These are phyloP conservation scores for Cymbopogon flexuosus DNA, from an alignment of 202 grass and related monocot species.

Conservation along the genomic window DNA sequence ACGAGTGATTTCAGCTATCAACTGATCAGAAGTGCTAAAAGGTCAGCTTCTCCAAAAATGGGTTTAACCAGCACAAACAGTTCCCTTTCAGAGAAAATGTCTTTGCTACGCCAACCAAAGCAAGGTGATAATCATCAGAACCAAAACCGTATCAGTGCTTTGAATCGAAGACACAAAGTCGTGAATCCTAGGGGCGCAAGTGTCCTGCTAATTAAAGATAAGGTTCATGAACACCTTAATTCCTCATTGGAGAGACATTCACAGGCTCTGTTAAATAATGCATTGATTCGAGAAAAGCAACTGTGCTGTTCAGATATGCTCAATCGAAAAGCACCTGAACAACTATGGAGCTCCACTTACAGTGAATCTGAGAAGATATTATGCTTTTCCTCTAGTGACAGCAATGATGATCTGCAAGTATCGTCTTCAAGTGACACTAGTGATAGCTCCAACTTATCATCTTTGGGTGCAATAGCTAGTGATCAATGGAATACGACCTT, in stretches of 20 bases:
- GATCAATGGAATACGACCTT: constrained; percentile 39
- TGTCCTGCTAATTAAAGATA: not conserved
- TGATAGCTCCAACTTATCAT: constrained; percentile 42
- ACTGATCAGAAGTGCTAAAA: constrained; percentile 25
- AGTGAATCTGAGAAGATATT: constrained; percentile 41
- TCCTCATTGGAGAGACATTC: constrained; percentile 16
- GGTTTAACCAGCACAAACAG: not conserved
- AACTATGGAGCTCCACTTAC: constrained; percentile 34
- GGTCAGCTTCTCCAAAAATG: constrained; percentile 11
- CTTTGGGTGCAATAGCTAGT: constrained; percentile 4
- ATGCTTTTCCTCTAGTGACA: constrained; percentile 29
- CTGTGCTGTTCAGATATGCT: not conserved
- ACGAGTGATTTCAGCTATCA: constrained; percentile 21
- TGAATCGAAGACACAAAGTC: constrained; percentile 19
- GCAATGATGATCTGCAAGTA: constrained; percentile 27
- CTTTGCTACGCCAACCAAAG: not conserved
- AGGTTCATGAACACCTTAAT: constrained; percentile 6
- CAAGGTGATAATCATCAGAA: not conserved
- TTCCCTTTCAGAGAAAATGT: constrained; percentile 44
- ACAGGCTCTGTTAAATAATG: constrained; percentile 36
- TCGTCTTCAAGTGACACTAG: constrained; percentile 39
- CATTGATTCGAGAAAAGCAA: constrained; percentile 35
- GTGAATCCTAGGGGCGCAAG: not conserved
- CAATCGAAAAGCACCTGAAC: constrained; percentile 17
- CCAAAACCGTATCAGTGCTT: constrained; percentile 1